A percentile compares a stretch with the other conserved stretches of the same genome.
Conservation (phyloP, 257 asterid species). For the Fraxinus cuspidata region DNA sequence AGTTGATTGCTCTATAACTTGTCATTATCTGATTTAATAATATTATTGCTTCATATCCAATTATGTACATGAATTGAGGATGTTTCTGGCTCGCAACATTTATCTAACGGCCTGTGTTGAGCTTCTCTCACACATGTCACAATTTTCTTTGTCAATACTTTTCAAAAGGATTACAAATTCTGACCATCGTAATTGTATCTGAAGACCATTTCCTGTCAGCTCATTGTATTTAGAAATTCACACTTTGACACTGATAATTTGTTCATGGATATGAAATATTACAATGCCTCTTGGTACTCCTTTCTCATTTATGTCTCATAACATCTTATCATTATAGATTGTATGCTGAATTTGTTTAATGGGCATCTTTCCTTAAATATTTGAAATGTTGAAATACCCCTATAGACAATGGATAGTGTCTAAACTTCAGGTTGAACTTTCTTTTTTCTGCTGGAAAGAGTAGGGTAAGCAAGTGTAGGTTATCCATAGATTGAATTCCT, state of each 20-base stretch:
- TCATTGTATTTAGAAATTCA: neutral
- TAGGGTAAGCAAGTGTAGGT: neutral
- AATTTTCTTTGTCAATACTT: neutral
- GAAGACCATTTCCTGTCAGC: neutral
- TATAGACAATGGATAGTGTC: neutral
- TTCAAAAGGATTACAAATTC: neutral
- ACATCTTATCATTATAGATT: neutral
- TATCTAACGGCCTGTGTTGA: neutral
- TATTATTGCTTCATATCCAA: neutral
- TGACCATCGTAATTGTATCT: neutral
- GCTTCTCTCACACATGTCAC: neutral
- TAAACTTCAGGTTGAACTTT: neutral
- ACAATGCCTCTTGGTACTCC: no score
- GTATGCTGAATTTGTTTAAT: neutral
- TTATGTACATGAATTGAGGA: neutral
- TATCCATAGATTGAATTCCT: neutral
- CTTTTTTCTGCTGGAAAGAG: neutral
- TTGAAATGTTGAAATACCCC: neutral
- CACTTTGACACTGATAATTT: neutral
- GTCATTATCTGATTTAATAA: neutral
- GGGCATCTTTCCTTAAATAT: neutral
- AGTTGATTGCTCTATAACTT: neutral
- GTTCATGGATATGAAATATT: no score
- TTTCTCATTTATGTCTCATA: neutral
- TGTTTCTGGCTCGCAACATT: neutral